Evolutionary conservation across 2,329 filamentous ascomycete genomes (phyloP), one percentile per base, ranked within the genome.

Genomic region (Teratosphaeriaceae sp.): DNA sequence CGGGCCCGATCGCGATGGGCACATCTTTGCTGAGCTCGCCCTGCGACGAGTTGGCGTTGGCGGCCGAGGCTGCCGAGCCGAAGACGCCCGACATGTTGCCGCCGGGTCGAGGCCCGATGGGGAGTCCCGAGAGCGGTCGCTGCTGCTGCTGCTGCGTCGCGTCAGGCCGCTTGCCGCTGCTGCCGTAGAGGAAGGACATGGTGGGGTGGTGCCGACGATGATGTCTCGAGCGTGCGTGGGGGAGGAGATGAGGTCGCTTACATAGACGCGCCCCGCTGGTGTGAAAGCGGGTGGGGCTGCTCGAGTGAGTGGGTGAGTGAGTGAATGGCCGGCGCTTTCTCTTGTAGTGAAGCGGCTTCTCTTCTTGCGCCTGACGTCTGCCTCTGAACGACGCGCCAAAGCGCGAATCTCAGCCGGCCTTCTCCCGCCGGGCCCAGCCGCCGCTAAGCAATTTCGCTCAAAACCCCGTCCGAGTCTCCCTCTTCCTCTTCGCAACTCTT

Each of bases 1-100:
- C 82, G 18, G 92, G 92, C 12, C 85, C 85, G 51, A 82, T 78
- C 47, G 71, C 76, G 43, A 98, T 73, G 42, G 84, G 76, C 42
- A 97, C 80, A 66, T 98, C 92, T 60, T 89, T 85, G 61, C 84
- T 88, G 46, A 95, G 82, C 60, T 98, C 90, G 56, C 92, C 92
- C 6, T 90, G 80, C 2, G 89, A 92, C 53, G 84, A 85, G 56
- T 75, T 79, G 37, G 73, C 60, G 26, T 73, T 58, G 35, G 76
- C 57, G 38, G 78, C 57, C 42, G 72, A 60, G 45, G 66, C 57
- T 15, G 31, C 18, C 31, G 58, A 58, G 50, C 75, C 75, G 63
- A 82, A 82, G 55, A 79, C 70, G 19, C 72, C 72, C 23, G 84
- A 76, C 85, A 89, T 87, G 36, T 51, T 69, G 57, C 30, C 31